Percentiles rank a stretch among this genome's conserved stretches.
These are phyloP conservation scores for Saccharomycodes ludwigii DNA, from an alignment of 805 yeast species.

Conservation along the genomic window DNA sequence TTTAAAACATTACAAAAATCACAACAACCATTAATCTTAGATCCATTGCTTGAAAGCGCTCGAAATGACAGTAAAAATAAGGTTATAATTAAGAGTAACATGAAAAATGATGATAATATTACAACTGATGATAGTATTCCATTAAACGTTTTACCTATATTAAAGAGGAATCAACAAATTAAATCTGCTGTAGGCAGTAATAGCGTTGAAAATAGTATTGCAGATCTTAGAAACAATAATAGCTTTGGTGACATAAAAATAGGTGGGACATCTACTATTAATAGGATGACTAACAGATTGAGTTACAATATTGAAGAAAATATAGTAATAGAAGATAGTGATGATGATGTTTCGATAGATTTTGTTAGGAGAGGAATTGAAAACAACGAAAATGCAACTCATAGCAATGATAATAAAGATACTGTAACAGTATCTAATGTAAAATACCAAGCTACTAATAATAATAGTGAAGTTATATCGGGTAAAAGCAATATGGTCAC, in stretches of 20 bases:
- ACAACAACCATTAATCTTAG: conserved; percentile 5
- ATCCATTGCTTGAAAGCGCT: conserved; percentile 3
- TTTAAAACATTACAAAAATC: conserved; percentile 5
- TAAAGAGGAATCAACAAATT: conserved; percentile 1
- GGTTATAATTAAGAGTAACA: neutral
- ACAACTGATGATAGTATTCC: conserved; percentile 2
- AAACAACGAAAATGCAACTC: conserved; percentile 1
- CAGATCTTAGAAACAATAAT: neutral
- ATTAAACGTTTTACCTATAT: too few species aligned
- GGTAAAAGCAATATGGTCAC: too few species aligned
- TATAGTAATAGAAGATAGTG: neutral
- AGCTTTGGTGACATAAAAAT: neutral
- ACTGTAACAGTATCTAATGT: too few species aligned
- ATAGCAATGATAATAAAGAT: conserved; percentile 1
- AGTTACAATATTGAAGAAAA: conserved; percentile 2
- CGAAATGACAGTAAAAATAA: too few species aligned
- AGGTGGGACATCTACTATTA: neutral
- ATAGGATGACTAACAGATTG: neutral
- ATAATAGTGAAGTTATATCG: too few species aligned
- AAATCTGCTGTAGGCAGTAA: too few species aligned
- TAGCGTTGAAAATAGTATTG: conserved; percentile 3
- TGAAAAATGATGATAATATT: neutral
- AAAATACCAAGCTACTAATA: too few species aligned
- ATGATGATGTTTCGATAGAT: conserved; percentile 4
- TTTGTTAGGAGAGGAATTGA: conserved; percentile 3